Evolutionary conservation across 2,329 filamentous ascomycete genomes (phyloP).

Genomic region (Fusarium veterinarium): DNA sequence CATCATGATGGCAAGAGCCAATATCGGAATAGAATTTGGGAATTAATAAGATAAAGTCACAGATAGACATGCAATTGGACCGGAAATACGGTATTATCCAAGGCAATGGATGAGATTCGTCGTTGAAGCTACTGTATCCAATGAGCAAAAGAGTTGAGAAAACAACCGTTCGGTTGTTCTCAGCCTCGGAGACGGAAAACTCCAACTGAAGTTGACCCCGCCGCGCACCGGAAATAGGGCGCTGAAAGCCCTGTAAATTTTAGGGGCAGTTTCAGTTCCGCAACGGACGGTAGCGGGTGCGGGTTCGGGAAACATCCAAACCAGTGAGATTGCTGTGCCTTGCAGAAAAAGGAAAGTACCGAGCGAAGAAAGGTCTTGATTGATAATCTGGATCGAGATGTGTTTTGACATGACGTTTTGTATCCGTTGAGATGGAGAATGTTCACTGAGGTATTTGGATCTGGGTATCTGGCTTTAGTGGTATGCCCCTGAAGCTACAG

Average conservation of each 20-base stretch:
- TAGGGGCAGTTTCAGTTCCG: conserved; percentile 9
- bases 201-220: not conserved
- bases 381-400: conserved; percentile 10
- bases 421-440: not conserved
- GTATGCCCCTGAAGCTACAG: not conserved
- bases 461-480: not conserved
- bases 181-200: conserved; percentile 41
- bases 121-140: conserved; percentile 32
- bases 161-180: conserved; percentile 4
- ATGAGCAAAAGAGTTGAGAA: conserved; percentile 22
- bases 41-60: not conserved
- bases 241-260: conserved; percentile 3
- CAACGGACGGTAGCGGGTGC: conserved; percentile 29
- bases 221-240: conserved; percentile 5
- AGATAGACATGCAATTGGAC: not conserved
- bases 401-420: conserved; percentile 24
- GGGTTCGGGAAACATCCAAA: conserved; percentile 2
- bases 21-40: not conserved
- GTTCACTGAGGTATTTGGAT: not conserved
- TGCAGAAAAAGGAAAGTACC: conserved; percentile 20
- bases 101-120: conserved; percentile 13
- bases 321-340: conserved; percentile 20
- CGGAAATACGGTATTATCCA: conserved; percentile 1
- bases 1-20: conserved; percentile 15
- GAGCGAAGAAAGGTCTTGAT: conserved; percentile 1